Evolutionary conservation across 140 eudicot genomes (phyloP), one percentile per base, ranked within the genome.

Genomic region (Erigeron philadelphicus): DNA sequence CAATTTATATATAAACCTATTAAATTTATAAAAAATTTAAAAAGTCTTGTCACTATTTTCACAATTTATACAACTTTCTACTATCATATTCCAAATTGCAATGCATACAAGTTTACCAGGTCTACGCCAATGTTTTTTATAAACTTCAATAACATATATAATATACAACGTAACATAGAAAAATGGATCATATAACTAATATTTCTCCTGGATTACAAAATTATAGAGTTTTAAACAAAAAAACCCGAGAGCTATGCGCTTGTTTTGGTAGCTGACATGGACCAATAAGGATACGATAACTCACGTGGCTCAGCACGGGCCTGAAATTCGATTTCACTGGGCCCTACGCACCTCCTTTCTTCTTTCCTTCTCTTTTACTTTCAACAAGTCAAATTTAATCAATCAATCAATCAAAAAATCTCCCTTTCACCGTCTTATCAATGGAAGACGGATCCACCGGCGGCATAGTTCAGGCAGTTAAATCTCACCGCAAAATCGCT

Each of bases 371-470:
- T 40, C 31, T 10, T 15, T 60, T 31, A 31, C 38, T 31, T 31
- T 31, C 38, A 31, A 31, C 38, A 31, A 31, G 38, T 31, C 38
- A 31, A 31, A 31, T 31, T 31, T 3, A 31, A 31, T 23, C 9
- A 25, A 15, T 35, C 68, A 56, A 53, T 67, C 70, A 60, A 74
- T 74, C 72, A 66, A 1, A 25, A 7, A 17, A 11, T 10, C 17
- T 21, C 62, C 25, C 10, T 1, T 70, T 56, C 25, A 42, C 65
- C 45, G 16, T 53, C 25, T 41, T 10, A 18, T 7, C 52, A 40
- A 80, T 83, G 92, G 83, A 73, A 17, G 83, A 77, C 50, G 73
- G 79, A 73, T 83, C 83, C 23, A 64, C 64, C 44, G 84, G 78
- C 11, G 79, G 72, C 15, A 66, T 72, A 57, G 87, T 82, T 67